Base-by-base conservation (phyloP, 495 filamentous ascomycete species). In the Corynascus novoguineensis region DNA sequence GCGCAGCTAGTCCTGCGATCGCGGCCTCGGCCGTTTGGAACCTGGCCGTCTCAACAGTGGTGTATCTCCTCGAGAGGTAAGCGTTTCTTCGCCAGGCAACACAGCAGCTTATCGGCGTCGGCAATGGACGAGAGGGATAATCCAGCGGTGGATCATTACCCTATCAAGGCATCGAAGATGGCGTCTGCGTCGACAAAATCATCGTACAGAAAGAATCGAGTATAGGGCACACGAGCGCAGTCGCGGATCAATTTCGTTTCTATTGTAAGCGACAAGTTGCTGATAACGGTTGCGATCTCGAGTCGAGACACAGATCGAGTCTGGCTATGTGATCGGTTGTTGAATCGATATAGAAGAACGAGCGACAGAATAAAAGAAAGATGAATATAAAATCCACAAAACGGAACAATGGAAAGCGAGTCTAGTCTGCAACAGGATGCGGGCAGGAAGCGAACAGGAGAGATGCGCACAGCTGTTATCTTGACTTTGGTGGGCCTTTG, bases 391-490 rank as follows among this genome's bases (percentile, higher is more conserved):
- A n/a, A n/a, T n/a, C n/a, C n/a, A n/a, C n/a, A n/a, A 28, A n/a
- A 17, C 17, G 27, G 38, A 38, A 38, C 12, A 19, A 25, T 12
- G 35, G 24, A 7, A 34, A 52, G 24, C 24, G 49, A 52, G 49
- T 40, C 34, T 25, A 5, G 17, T 9, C 24, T 52, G 15, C 12
- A 17, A 50, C 21, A 41, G 37, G n/a, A 41, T 17, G n/a, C n/a
- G n/a, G n/a, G n/a, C n/a, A n/a, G 19, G 35, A 12, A 37, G 11
- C 21, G n/a, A 29, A 34, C 28, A 50, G 47, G 19, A 37, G 7
- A 8, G 48, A n/a, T 17, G 34, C 7, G 51, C 38, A 24, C 25
- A 44, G 25, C 27, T 44, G 51, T 44, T 45, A 53, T 53, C 38
- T 24, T 50, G 11, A 22, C 24, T 52, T 52, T 40, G 34, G 49